Conservation (phyloP, 2,329 filamentous ascomycete species). For the Scopulariopsis brevicaulis region DNA sequence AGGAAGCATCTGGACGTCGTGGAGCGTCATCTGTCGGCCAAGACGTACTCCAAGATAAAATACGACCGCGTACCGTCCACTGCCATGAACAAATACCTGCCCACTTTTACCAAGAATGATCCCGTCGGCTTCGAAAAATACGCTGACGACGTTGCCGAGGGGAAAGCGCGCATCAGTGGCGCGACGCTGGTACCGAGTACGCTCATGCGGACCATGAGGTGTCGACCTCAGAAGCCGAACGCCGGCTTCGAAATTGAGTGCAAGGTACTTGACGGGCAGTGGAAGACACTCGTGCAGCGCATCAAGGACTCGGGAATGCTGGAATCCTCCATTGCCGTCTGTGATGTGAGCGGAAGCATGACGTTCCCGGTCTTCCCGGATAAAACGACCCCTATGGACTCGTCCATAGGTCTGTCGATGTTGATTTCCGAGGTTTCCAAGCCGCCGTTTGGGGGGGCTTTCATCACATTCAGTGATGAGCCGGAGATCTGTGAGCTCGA, state of each 20-base stretch:
- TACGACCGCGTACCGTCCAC: conserved; percentile 45
- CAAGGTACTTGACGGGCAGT: conserved; percentile 36
- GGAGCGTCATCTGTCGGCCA: conserved; percentile 35
- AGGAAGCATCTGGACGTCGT: conserved; percentile 40
- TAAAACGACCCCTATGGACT: conserved; percentile 36
- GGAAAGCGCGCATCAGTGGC: conserved; percentile 39
- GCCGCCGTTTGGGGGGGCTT: conserved; percentile 38
- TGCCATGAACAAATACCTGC: conserved; percentile 42
- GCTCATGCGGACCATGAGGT: conserved; percentile 20
- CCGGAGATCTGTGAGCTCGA: conserved; percentile 31
- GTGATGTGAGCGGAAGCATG: conserved; percentile 48
- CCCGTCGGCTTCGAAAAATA: conserved; percentile 35
- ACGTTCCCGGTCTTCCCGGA: conserved; percentile 22
- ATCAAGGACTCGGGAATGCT: conserved; percentile 43
- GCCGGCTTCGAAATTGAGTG: conserved; percentile 15
- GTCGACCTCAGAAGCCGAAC: conserved; percentile 1
- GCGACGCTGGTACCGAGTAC: conserved; percentile 41
- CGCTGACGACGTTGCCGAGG: conserved; percentile 32
- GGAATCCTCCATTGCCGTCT: conserved; percentile 41
- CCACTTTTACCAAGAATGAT: conserved; percentile 38
- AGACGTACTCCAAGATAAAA: conserved; percentile 35
- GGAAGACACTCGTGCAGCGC: conserved; percentile 44
- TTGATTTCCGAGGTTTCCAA: conserved; percentile 39
- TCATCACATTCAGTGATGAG: conserved; percentile 38
- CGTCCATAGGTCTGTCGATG: conserved; percentile 42